Evolutionary conservation across 371 early-diverging fungal genomes (phyloP).

Genomic region (Mortierella polycephala): DNA sequence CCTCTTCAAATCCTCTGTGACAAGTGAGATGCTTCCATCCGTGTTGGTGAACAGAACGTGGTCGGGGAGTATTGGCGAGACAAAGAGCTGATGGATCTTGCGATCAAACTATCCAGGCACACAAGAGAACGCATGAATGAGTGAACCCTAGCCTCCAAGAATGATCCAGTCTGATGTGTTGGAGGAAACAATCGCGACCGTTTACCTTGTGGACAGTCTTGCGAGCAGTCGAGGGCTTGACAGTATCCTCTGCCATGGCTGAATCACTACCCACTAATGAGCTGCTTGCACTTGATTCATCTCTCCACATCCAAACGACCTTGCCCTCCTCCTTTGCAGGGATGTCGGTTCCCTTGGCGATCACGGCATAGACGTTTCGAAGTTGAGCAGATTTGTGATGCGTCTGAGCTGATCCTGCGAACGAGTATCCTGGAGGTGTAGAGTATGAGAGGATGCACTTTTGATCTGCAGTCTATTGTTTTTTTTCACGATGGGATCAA

Average conservation of each 20-base stretch:
- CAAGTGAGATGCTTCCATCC: slow-evolving; percentile 63
- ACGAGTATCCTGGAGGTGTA: slow-evolving; percentile 66
- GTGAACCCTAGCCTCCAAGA: background rate
- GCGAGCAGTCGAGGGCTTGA: slow-evolving; percentile 23
- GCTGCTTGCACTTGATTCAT: slow-evolving; percentile 28
- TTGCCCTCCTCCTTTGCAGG: slow-evolving; percentile 62
- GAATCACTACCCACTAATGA: slow-evolving; percentile 19
- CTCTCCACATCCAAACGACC: slow-evolving; percentile 69
- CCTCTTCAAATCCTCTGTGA: slow-evolving; percentile 64
- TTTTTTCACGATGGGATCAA: background rate
- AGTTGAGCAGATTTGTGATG: slow-evolving; percentile 47
- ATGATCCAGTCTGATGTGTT: background rate
- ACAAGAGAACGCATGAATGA: background rate
- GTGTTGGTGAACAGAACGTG: slow-evolving; percentile 63
- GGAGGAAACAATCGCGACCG: background rate
- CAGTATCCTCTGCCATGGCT: slow-evolving; percentile 52
- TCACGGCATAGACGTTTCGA: slow-evolving; percentile 65
- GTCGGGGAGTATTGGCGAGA: slow-evolving; percentile 60
- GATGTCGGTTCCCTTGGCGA: slow-evolving; percentile 67
- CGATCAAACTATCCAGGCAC: slow-evolving; percentile 59
- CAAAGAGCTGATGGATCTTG: slow-evolving; percentile 61
- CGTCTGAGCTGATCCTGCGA: slow-evolving; percentile 62
- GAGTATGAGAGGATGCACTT: slow-evolving; percentile 70
- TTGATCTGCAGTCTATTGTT: slow-evolving; percentile 63
- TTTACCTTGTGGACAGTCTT: slow-evolving; percentile 51